Evolutionary conservation across 2,329 filamentous ascomycete species (phyloP).

Genomic region (Colletotrichum australisinense): DNA sequence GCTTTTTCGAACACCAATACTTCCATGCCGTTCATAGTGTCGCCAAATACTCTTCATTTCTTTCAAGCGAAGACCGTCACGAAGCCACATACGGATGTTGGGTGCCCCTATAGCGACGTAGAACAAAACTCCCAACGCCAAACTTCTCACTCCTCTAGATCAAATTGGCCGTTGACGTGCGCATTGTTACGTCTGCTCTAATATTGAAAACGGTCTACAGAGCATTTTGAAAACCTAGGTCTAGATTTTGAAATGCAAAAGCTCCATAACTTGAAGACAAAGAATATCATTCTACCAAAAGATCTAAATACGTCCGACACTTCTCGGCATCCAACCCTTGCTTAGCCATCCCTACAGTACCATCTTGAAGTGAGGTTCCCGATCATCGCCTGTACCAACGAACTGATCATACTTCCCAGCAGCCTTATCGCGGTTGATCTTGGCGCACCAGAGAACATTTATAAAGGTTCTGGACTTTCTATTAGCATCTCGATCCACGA

Average conservation of each 20-base stretch:
- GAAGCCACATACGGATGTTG: too few species aligned
- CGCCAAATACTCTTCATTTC: not conserved
- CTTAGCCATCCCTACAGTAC: slow-evolving; percentile 55
- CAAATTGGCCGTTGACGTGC: too few species aligned
- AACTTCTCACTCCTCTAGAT: too few species aligned
- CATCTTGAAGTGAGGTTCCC: slow-evolving; percentile 71
- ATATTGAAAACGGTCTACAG: not conserved
- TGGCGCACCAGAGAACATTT: slow-evolving; percentile 72
- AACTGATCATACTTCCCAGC: slow-evolving; percentile 69
- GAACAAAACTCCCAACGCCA: too few species aligned
- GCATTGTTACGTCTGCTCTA: not conserved
- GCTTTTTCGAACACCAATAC: not conserved
- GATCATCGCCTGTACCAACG: slow-evolving; percentile 69
- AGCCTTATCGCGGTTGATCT: slow-evolving; percentile 72
- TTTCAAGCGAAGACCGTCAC: not conserved
- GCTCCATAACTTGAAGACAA: not conserved
- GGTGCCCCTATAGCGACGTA: not conserved
- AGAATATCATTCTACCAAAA: not conserved
- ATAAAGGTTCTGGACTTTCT: slow-evolving; percentile 59
- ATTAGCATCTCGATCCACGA: not conserved
- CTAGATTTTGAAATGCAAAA: not conserved
- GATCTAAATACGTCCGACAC: not conserved
- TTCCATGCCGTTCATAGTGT: not conserved
- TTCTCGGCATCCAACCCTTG: not conserved
- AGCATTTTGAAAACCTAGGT: not conserved